Evolutionary conservation across 768 basidiomycete genomes (phyloP).

Genomic region (Suillus subaureus): DNA sequence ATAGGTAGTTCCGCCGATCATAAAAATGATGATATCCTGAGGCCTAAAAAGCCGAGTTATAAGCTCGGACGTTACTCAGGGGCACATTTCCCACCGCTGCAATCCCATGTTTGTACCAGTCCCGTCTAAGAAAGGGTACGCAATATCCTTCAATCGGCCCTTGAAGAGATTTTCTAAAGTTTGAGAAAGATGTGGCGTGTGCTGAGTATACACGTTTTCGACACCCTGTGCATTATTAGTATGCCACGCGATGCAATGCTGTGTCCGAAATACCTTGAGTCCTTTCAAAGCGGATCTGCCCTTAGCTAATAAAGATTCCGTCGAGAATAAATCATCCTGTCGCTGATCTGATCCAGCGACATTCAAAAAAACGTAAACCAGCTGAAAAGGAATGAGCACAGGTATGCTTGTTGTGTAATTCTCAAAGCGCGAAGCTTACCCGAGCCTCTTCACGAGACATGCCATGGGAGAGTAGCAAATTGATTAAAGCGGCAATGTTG

Average conservation of each 20-base stretch:
- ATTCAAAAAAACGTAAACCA: slow-evolving; percentile 92
- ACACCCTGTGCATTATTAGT: slow-evolving; percentile 65
- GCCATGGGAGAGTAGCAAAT: slow-evolving; percentile 73
- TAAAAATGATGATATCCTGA: slow-evolving; percentile 95
- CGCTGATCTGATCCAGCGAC: slow-evolving; percentile 94
- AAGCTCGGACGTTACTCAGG: not conserved
- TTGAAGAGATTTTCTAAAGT: slow-evolving; percentile 89
- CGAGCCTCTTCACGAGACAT: slow-evolving; percentile 75
- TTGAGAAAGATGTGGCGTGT: slow-evolving; percentile 89
- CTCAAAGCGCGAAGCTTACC: slow-evolving; percentile 37
- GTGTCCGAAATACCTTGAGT: slow-evolving; percentile 65
- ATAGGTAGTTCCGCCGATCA: slow-evolving; percentile 96
- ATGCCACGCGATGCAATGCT: slow-evolving; percentile 10
- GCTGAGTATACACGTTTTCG: slow-evolving; percentile 98
- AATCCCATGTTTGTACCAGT: slow-evolving; percentile 67
- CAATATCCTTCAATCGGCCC: slow-evolving; percentile 83
- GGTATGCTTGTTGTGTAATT: not conserved
- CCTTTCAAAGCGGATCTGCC: slow-evolving; percentile 96
- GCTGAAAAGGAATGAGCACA: slow-evolving; percentile 43
- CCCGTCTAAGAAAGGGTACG: slow-evolving; percentile 86
- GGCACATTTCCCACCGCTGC: slow-evolving; percentile 54
- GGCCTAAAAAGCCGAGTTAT: slow-evolving; percentile 50
- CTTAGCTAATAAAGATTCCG: slow-evolving; percentile 90
- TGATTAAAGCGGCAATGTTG: slow-evolving; percentile 81
- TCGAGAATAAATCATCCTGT: slow-evolving; percentile 96